phyloP scores from a whole-genome alignment of 2,329 filamentous ascomycete genomes.

The Colletotrichum godetiae region DNA sequence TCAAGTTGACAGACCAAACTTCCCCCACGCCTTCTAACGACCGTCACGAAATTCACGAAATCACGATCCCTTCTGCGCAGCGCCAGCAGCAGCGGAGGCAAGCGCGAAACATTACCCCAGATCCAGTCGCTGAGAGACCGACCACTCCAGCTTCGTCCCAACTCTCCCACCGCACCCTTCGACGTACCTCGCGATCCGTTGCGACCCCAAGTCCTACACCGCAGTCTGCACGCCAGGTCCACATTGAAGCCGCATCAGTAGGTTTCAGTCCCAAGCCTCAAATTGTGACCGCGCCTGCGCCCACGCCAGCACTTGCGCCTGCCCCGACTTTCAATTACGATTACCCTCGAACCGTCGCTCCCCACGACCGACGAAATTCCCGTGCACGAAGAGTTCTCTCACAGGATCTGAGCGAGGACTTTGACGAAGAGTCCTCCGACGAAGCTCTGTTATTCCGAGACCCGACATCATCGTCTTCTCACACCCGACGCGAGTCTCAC shows the following conservation, averaged over 20 bases:
- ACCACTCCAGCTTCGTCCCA: slow-evolving; percentile 58
- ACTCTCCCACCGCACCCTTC: slow-evolving; percentile 58
- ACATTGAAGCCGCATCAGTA: slow-evolving; percentile 59
- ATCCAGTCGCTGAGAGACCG: slow-evolving; percentile 52
- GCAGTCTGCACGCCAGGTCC: slow-evolving; percentile 49
- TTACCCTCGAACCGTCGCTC: slow-evolving; percentile 38
- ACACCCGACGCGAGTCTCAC: slow-evolving; percentile 47
- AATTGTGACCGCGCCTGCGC: slow-evolving; percentile 47
- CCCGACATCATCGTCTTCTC: slow-evolving; percentile 43
- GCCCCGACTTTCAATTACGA: slow-evolving; percentile 29
- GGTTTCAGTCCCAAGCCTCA: slow-evolving; percentile 58
- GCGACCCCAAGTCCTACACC: slow-evolving; percentile 56
- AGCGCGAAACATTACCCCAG: slow-evolving; percentile 47
- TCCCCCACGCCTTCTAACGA: slow-evolving; percentile 57
- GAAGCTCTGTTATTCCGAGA: slow-evolving; percentile 39
- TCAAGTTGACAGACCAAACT: slow-evolving; percentile 58
- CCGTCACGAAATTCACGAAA: slow-evolving; percentile 66
- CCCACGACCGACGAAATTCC: slow-evolving; percentile 37
- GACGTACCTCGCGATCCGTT: slow-evolving; percentile 64
- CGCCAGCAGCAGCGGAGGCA: slow-evolving; percentile 58
- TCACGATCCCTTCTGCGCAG: slow-evolving; percentile 50
- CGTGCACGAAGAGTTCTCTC: slow-evolving; percentile 53
- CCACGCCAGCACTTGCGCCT: slow-evolving; percentile 30
- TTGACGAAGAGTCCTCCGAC: slow-evolving; percentile 53
- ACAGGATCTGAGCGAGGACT: slow-evolving; percentile 60